phyloP scores from a whole-genome alignment of 139 green algal species.

The Chlorella sp. region DNA sequence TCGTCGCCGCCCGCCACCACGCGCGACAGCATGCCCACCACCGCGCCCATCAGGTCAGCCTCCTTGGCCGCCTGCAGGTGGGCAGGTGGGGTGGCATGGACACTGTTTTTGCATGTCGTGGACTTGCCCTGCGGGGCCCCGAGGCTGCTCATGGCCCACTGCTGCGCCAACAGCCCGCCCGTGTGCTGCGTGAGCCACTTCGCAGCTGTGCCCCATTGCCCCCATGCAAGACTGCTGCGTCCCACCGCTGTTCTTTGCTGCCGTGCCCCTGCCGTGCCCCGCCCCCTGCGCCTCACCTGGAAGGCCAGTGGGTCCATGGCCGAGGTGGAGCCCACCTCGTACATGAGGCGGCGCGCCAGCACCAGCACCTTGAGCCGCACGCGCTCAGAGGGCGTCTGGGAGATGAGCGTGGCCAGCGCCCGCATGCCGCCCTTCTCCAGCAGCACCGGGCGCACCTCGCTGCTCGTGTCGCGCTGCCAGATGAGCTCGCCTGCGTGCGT shows the following conservation, averaged over 20 bases:
- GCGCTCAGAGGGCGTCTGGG: background rate
- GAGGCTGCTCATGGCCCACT: too few species aligned
- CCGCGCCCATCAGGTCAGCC: background rate
- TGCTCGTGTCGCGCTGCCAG: constrained; percentile 5
- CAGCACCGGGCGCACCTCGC: constrained; percentile 2
- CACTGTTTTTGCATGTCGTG: too few species aligned
- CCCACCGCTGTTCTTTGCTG: too few species aligned
- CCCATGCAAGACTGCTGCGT: too few species aligned
- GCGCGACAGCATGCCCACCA: background rate
- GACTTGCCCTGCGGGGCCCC: too few species aligned
- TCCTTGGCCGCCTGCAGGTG: background rate
- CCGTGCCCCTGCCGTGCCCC: too few species aligned
- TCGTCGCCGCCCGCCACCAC: background rate
- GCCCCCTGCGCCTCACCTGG: too few species aligned
- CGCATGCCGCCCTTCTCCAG: constrained; percentile 3
- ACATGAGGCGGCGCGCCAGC: background rate
- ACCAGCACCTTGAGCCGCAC: constrained; percentile 7
- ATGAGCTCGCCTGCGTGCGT: constrained; percentile 7
- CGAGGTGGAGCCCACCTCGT: constrained; percentile 2
- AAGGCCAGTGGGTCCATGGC: constrained; percentile 1
- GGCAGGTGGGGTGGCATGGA: too few species aligned
- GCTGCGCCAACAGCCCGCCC: too few species aligned
- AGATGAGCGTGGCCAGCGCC: background rate
- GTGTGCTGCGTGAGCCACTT: too few species aligned
- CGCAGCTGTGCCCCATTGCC: too few species aligned